These are phyloP conservation scores for Plasmopara viticola DNA, from an alignment of 352 stramenopile species.

Conservation along the genomic window DNA sequence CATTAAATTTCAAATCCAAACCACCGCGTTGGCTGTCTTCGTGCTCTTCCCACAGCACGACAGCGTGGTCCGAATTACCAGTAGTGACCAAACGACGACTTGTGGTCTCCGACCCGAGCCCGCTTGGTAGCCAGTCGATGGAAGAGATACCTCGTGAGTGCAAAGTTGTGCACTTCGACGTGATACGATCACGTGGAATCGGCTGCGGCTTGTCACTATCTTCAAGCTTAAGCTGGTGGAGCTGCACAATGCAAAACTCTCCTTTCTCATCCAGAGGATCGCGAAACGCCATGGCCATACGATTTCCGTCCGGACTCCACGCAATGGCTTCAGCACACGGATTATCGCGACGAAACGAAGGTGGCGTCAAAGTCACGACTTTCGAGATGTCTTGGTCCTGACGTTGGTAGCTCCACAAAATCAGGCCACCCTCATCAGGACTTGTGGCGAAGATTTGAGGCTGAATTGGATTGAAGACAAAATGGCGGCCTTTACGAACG, in stretches of 20 bases:
- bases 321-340: conserved; percentile 64
- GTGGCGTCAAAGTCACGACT: conserved; percentile 48
- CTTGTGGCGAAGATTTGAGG: conserved; percentile 68
- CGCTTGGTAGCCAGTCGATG: conserved; percentile 62
- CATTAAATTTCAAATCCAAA: conserved; percentile 53
- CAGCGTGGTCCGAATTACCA: conserved; percentile 58
- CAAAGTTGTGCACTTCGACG: conserved; percentile 50
- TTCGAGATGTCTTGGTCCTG: conserved; percentile 54
- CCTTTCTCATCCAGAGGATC: conserved; percentile 50
- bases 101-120: conserved; percentile 37
- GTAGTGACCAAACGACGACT: conserved; percentile 58
- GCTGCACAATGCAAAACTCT: conserved; percentile 71
- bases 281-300: conserved; percentile 74
- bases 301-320: conserved; percentile 70
- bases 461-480: conserved; percentile 72
- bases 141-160: conserved; percentile 57
- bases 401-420: conserved; percentile 71
- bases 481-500: conserved; percentile 57
- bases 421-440: conserved; percentile 72
- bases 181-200: conserved; percentile 51
- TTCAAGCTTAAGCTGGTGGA: conserved; percentile 56
- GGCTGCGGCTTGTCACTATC: conserved; percentile 35
- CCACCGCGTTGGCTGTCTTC: conserved; percentile 22
- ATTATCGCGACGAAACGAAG: conserved; percentile 57
- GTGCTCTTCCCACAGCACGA: conserved; percentile 74